A percentile compares a stretch with the other conserved stretches of the same genome.
Evolutionary conservation across 768 basidiomycete species (phyloP).

Genomic region (Rickenella mellea): DNA sequence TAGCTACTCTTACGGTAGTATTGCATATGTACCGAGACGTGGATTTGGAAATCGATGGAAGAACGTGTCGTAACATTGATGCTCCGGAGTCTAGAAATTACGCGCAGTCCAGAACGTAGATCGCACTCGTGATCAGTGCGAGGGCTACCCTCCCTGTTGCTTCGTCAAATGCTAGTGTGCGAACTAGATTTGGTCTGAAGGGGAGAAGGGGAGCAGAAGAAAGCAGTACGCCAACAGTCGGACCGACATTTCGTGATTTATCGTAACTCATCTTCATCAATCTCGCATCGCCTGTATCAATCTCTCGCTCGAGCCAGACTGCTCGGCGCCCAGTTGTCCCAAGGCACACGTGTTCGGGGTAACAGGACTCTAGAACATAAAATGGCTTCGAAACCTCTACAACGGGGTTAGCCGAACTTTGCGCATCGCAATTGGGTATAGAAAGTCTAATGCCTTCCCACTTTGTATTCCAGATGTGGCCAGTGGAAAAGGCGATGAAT

Average conservation of each 20-base stretch:
- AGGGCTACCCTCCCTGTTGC: slow-evolving; percentile 40
- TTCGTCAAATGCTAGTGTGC: slow-evolving; percentile 47
- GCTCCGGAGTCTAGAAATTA: too few species aligned
- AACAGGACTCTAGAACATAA: neutral
- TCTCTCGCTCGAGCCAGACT: slow-evolving; percentile 43
- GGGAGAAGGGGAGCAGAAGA: slow-evolving; percentile 40
- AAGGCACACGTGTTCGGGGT: slow-evolving; percentile 15
- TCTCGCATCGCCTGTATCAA: slow-evolving; percentile 37
- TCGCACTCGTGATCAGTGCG: slow-evolving; percentile 40
- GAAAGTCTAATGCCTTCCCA: neutral
- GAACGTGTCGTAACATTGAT: too few species aligned
- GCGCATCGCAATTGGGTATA: neutral
- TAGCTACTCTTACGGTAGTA: too few species aligned
- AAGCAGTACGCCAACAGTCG: slow-evolving; percentile 27
- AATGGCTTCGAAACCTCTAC: neutral
- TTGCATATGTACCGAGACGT: too few species aligned
- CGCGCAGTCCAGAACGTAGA: slow-evolving; percentile 34
- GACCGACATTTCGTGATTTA: slow-evolving; percentile 11
- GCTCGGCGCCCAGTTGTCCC: slow-evolving; percentile 33
- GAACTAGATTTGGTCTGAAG: slow-evolving; percentile 36
- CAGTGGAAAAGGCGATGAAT: neutral
- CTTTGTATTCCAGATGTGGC: neutral
- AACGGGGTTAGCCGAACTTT: neutral
- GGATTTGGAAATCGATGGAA: too few species aligned
- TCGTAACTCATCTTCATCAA: slow-evolving; percentile 44